A percentile compares a stretch with the other conserved stretches of the same genome.
phyloP scores from a whole-genome alignment of 331 rosid species.

The Acacia concinna region DNA sequence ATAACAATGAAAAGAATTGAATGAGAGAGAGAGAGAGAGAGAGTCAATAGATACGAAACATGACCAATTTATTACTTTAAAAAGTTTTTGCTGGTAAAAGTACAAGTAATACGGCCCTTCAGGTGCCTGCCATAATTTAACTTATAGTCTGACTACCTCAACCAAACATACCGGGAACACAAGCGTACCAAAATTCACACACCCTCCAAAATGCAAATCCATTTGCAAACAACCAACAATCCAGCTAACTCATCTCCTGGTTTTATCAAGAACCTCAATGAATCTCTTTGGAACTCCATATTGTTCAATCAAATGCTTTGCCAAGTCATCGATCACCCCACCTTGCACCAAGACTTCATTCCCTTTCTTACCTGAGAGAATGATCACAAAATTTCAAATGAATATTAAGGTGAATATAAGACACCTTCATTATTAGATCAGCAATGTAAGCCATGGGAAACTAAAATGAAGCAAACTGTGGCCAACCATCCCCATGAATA shows the following conservation, averaged over 20 bases:
- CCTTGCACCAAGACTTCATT: constrained; percentile 90
- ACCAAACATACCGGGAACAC: background rate
- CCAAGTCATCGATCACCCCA: constrained; percentile 84
- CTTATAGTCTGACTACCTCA: constrained; percentile 6
- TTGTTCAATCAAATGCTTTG: constrained; percentile 80
- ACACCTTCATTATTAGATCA: background rate
- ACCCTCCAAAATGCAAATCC: constrained; percentile 3
- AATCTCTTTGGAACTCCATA: constrained; percentile 88
- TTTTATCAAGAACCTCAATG: constrained; percentile 91
- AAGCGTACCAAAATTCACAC: constrained; percentile 30
- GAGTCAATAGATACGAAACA: background rate
- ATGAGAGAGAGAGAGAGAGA: no score
- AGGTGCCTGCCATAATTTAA: background rate
- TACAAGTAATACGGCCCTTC: background rate
- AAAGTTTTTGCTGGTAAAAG: background rate
- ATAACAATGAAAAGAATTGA: no score
- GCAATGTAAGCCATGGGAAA: background rate
- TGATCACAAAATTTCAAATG: constrained; percentile 9
- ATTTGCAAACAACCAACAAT: constrained; percentile 1
- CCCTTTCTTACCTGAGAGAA: constrained; percentile 84
- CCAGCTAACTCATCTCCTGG: constrained; percentile 50
- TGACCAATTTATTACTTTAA: background rate
- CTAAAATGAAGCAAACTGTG: background rate
- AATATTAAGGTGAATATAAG: background rate
- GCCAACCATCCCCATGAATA: background rate